Evolutionary conservation across 2,329 filamentous ascomycete species (phyloP).

Genomic region (Fusarium sp.): DNA sequence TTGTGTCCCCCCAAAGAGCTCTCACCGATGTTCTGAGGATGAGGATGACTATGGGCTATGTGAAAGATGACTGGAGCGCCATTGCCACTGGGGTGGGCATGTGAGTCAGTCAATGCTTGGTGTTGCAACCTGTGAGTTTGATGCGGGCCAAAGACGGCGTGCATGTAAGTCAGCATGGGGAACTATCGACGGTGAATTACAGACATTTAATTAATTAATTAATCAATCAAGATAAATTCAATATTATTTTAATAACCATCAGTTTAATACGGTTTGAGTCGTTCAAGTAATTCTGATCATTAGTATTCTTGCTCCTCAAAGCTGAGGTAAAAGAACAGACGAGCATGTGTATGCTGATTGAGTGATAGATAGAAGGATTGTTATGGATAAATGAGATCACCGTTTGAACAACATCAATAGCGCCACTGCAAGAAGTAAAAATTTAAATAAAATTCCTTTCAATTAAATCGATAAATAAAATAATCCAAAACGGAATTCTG

Average conservation of each 20-base stretch:
- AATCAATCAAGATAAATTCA: neutral
- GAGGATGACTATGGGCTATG: slow-evolving; percentile 20
- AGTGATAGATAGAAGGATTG: neutral
- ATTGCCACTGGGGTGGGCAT: slow-evolving; percentile 30
- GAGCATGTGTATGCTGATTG: neutral
- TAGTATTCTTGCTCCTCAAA: neutral
- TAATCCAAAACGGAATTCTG: slow-evolving; percentile 17
- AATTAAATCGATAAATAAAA: slow-evolving; percentile 11
- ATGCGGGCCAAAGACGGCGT: slow-evolving; percentile 31
- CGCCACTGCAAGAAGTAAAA: neutral
- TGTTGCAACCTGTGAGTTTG: slow-evolving; percentile 18
- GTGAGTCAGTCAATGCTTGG: slow-evolving; percentile 37
- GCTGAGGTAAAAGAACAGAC: neutral
- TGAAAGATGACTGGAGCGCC: slow-evolving; percentile 26
- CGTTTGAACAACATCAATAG: neutral
- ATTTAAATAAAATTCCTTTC: slow-evolving; percentile 13
- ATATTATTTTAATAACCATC: too few species aligned
- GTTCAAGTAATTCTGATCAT: neutral
- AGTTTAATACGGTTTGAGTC: neutral
- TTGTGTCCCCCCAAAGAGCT: slow-evolving; percentile 23
- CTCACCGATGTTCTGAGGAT: slow-evolving; percentile 37
- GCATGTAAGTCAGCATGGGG: slow-evolving; percentile 22
- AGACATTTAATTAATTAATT: neutral
- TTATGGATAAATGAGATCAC: neutral
- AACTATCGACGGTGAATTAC: slow-evolving; percentile 19